Evolutionary conservation across 306 rosid species (phyloP).

Genomic region (Casuarina cunninghamiana): DNA sequence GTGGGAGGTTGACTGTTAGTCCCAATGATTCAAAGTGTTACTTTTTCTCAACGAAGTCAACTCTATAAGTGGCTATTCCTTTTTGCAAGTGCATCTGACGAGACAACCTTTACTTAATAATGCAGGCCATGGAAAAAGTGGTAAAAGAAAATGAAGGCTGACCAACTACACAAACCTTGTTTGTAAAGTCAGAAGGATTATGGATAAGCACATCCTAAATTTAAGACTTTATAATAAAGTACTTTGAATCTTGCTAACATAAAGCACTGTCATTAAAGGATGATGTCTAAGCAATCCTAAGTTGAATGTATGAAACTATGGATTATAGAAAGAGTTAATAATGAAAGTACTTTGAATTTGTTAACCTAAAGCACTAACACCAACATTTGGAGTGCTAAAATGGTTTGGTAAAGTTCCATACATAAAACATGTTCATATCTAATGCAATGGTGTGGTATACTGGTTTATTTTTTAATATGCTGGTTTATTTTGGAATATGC

Average conservation of each 20-base stretch:
- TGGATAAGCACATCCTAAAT: too few relatives aligned
- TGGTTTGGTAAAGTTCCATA: neutral
- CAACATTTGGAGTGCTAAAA: neutral
- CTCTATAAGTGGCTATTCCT: constrained; percentile 23
- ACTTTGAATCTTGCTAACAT: neutral
- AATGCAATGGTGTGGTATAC: too few relatives aligned
- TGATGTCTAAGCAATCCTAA: neutral
- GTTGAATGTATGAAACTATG: neutral
- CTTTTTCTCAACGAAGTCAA: constrained; percentile 36
- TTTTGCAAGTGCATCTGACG: constrained; percentile 11
- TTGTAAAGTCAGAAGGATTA: too few relatives aligned
- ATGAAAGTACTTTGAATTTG: neutral
- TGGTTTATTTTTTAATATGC: neutral
- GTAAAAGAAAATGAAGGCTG: constrained; percentile 1
- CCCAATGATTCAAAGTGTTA: constrained; percentile 23
- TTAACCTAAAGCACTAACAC: neutral
- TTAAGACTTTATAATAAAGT: neutral
- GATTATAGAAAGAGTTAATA: neutral
- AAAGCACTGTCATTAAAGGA: neutral
- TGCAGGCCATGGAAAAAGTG: constrained; percentile 22
- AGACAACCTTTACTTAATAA: constrained; percentile 1
- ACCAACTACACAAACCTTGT: neutral
- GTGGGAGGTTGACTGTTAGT: constrained; percentile 51
- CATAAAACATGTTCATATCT: too few relatives aligned
- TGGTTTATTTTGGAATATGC: neutral